phyloP scores from a whole-genome alignment of 2,329 filamentous ascomycete genomes.

The Tothia fuscella region DNA sequence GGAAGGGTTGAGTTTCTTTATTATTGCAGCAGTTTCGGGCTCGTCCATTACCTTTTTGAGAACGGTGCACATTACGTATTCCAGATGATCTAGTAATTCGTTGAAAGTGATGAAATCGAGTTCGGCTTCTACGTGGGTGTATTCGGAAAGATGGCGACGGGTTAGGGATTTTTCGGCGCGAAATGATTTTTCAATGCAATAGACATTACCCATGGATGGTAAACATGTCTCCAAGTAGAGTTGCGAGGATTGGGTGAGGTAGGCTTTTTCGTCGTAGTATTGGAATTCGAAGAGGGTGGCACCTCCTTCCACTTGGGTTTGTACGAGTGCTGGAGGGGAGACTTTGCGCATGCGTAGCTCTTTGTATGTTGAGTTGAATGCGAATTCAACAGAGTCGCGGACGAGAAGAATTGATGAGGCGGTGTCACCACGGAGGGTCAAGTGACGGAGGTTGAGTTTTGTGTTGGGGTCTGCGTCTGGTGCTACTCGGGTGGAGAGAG shows the following conservation, averaged over 20 bases:
- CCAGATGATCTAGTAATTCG: constrained; percentile 77
- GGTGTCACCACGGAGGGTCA: constrained; percentile 73
- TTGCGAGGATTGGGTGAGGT: constrained; percentile 92
- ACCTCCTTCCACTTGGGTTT: constrained; percentile 90
- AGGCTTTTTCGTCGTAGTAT: constrained; percentile 83
- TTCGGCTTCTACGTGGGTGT: constrained; percentile 93
- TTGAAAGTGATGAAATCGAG: constrained; percentile 91
- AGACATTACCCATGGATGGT: constrained; percentile 83
- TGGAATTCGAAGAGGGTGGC: constrained; percentile 80
- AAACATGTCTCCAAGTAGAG: constrained; percentile 94
- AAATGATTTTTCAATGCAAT: constrained; percentile 95
- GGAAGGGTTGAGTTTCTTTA: constrained; percentile 81
- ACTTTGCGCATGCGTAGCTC: constrained; percentile 72
- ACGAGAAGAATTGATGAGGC: constrained; percentile 81
- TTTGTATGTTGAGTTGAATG: constrained; percentile 69
- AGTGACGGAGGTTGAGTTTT: constrained; percentile 70
- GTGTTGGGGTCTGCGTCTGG: constrained; percentile 57
- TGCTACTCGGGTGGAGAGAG: constrained; percentile 74
- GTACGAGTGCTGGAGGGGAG: constrained; percentile 79
- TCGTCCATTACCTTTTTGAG: constrained; percentile 67
- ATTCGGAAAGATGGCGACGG: constrained; percentile 86
- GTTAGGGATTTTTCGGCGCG: constrained; percentile 94
- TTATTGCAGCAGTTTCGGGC: constrained; percentile 55
- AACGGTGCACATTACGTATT: constrained; percentile 77
- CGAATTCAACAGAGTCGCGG: constrained; percentile 65